Evolutionary conservation across 441 rosid species (phyloP).

Genomic region (Breynia disticha): DNA sequence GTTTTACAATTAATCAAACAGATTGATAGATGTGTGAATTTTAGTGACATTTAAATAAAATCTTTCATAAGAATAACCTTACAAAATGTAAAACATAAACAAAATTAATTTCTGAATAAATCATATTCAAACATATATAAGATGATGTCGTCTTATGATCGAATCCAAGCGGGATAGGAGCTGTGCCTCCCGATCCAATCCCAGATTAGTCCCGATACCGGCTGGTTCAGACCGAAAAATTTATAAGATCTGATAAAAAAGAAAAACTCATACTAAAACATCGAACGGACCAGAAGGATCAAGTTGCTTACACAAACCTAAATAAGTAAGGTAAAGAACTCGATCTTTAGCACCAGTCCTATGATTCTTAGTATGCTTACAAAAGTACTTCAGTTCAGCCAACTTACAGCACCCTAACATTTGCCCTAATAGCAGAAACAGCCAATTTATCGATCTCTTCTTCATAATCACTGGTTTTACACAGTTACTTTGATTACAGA

Average conservation of each 20-base stretch:
- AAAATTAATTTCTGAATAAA: too few species aligned
- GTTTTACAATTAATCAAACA: too few species aligned
- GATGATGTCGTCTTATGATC: too few species aligned
- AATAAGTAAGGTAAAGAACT: constrained; percentile 33
- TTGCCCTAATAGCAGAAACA: constrained; percentile 41
- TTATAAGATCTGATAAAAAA: background rate
- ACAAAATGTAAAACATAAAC: too few species aligned
- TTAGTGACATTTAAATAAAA: too few species aligned
- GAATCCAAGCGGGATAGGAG: too few species aligned
- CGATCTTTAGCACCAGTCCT: constrained; percentile 51
- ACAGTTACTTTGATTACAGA: constrained; percentile 19
- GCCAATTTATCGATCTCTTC: constrained; percentile 36
- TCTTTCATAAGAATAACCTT: too few species aligned
- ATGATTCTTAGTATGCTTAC: constrained; percentile 41
- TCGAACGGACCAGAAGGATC: constrained; percentile 26
- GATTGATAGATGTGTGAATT: too few species aligned
- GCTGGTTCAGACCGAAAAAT: background rate
- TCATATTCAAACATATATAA: too few species aligned
- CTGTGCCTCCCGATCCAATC: too few species aligned
- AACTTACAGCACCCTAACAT: constrained; percentile 38
- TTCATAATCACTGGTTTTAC: constrained; percentile 23
- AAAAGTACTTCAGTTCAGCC: constrained; percentile 32
- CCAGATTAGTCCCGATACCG: background rate
- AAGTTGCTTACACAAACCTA: constrained; percentile 33
- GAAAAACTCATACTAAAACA: background rate